phyloP scores from a whole-genome alignment of 2,329 filamentous ascomycete genomes.

The Pseudogymnoascus sp. region DNA sequence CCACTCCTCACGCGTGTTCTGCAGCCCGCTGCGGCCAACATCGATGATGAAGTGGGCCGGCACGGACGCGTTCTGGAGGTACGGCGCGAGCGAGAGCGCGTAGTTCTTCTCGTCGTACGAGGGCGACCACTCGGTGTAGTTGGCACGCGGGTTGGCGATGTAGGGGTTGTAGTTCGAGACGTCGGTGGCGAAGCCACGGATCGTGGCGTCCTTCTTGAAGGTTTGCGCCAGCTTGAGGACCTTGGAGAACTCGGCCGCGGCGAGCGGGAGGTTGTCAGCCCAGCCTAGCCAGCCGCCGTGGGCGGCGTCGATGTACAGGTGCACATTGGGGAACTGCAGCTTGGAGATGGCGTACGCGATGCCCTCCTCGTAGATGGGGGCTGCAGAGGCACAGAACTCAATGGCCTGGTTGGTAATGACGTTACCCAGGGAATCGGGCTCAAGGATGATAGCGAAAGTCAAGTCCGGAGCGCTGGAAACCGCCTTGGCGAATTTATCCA shows the following conservation, averaged over 20 bases:
- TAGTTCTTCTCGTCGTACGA: constrained; percentile 38
- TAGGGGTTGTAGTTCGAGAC: constrained; percentile 39
- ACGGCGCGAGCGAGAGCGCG: constrained; percentile 32
- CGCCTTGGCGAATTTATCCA: constrained; percentile 34
- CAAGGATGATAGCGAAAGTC: constrained; percentile 37
- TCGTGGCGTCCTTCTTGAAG: constrained; percentile 15
- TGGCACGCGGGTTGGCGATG: constrained; percentile 32
- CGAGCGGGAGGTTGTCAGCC: constrained; percentile 32
- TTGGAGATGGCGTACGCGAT: constrained; percentile 35
- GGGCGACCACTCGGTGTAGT: constrained; percentile 35
- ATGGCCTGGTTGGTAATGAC: constrained; percentile 35
- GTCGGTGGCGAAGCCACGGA: constrained; percentile 38
- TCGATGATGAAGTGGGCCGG: constrained; percentile 40
- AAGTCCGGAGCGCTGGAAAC: constrained; percentile 32
- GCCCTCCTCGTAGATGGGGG: constrained; percentile 34
- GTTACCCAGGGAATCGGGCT: constrained; percentile 40
- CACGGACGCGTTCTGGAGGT: constrained; percentile 33
- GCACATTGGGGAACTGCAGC: constrained; percentile 33
- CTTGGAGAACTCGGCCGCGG: constrained; percentile 35
- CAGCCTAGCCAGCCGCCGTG: constrained; percentile 40
- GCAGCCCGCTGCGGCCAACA: constrained; percentile 35
- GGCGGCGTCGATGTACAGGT: constrained; percentile 36
- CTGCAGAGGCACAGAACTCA: constrained; percentile 33
- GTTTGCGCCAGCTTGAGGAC: constrained; percentile 31
- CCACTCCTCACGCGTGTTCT: constrained; percentile 33